Conservation (phyloP, 2,329 filamentous ascomycete species). For the Aspergillus neoniger region DNA sequence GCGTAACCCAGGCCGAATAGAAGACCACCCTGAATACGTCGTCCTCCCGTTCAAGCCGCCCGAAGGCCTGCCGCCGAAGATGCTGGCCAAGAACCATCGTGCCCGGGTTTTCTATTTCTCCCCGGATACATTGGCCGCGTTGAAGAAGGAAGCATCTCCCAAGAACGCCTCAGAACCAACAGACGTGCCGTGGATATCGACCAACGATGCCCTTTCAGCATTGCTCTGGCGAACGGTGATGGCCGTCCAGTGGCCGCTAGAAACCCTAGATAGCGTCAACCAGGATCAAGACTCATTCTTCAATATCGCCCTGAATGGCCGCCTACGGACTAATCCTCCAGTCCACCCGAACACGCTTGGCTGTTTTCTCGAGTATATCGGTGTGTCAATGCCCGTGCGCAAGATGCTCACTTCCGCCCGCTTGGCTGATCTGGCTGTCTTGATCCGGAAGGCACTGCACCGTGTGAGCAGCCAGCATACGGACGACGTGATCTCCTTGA, state of each 20-base stretch:
- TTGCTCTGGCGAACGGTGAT: constrained; percentile 40
- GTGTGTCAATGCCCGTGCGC: constrained; percentile 23
- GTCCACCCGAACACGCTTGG: constrained; percentile 42
- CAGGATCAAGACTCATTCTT: constrained; percentile 36
- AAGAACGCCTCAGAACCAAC: constrained; percentile 27
- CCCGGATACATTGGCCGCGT: constrained; percentile 26
- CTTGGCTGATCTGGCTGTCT: constrained; percentile 38
- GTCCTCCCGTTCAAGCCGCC: constrained; percentile 33
- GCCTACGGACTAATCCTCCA: constrained; percentile 35
- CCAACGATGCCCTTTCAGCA: constrained; percentile 41
- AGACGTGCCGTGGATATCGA: constrained; percentile 33
- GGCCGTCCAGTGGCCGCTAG: constrained; percentile 32
- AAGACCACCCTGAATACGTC: constrained; percentile 38
- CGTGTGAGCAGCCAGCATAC: constrained; percentile 33
- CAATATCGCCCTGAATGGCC: constrained; percentile 43
- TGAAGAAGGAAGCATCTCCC: constrained; percentile 37
- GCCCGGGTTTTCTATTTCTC: constrained; percentile 39
- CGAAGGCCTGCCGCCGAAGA: constrained; percentile 35
- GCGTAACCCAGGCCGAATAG: constrained; percentile 27
- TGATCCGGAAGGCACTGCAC: constrained; percentile 37
- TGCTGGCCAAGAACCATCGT: constrained; percentile 33
- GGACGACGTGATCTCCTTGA: constrained; percentile 31
- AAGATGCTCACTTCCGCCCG: constrained; percentile 32
- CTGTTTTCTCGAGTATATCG: constrained; percentile 43
- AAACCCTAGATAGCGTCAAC: constrained; percentile 27